Evolutionary conservation across 371 early-diverging fungal genomes (phyloP), one percentile per base, ranked within the genome.

Genomic region (Fennellomyces sp.): DNA sequence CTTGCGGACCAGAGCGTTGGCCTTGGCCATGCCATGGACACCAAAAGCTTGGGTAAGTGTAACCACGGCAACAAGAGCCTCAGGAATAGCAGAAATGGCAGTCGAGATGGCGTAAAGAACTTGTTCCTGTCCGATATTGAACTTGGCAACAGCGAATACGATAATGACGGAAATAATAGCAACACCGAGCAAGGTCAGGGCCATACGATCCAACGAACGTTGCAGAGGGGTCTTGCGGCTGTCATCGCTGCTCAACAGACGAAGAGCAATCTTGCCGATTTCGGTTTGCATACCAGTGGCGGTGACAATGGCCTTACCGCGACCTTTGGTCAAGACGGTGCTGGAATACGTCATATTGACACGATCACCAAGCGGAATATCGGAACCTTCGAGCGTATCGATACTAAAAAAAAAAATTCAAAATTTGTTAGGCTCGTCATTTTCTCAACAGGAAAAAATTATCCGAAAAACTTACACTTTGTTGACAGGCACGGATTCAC

Each of bases 61-160:
- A 27, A 90, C 84, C 15, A 96, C 95, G 29, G 96, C 95, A 13
- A 96, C 90, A 5, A 97, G 83, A 54, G 97, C 99, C 75, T 97
- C 97, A 35, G 99, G 99, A 59, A 98, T 94, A 23, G 95, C 93
- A 29, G 96, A 89, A 58, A 98, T 95, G 13, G 92, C 94, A 33
- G 97, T 81, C 39, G 92, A 88, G 36, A 93, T 88, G 13, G 91
- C 90, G 61, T 92, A 91, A 11, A 92, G 73, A 10, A 87, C 83
- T 29, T 88, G 86, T 36, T 80, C 75, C 50, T 84, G 84, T 29
- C 83, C 88, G 28, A 53, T 39, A 47, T 81, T 77, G 74, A 91
- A 91, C 41, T 72, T 75, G 42, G 69, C 68, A 36, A 68, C 66
- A 47, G 60, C 87, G 57, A 91, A 75, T 31, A 84, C 79, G 41